These are phyloP conservation scores for Acanthamoeba culbertsoni DNA, from an alignment of 208 protist genomes.

Conservation along the genomic window DNA sequence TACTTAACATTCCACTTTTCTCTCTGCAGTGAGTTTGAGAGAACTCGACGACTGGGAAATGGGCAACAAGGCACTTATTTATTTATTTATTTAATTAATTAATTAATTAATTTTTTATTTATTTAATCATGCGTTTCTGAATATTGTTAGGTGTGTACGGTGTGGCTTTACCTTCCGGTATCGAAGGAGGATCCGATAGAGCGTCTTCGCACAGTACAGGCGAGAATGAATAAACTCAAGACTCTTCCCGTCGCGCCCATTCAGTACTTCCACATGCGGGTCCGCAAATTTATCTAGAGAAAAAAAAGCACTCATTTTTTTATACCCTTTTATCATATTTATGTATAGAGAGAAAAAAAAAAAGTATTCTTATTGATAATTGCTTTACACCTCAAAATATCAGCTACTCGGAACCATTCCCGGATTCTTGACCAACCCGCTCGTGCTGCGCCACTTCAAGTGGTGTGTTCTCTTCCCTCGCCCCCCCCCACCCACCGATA, in stretches of 20 bases:
- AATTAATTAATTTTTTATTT: too few relatives aligned
- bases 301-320: too few relatives aligned
- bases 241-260: not conserved
- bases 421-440: not conserved
- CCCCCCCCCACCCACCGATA: not conserved
- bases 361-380: too few relatives aligned
- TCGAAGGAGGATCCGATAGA: not conserved
- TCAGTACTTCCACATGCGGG: not conserved
- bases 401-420: not conserved
- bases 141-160: constrained; percentile 4
- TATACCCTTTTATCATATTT: too few relatives aligned
- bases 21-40: not conserved
- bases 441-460: not conserved
- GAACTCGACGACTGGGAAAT: not conserved
- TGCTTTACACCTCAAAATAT: too few relatives aligned
- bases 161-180: constrained; percentile 19
- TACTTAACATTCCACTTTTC: not conserved
- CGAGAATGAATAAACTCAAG: not conserved
- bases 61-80: not conserved
- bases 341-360: too few relatives aligned
- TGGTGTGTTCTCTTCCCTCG: not conserved
- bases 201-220: not conserved
- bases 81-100: too few relatives aligned
- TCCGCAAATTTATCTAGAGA: not conserved
- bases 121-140: too few relatives aligned